Conservation (phyloP, 2,329 filamentous ascomycete genomes). For the Westerdykella ornata region DNA sequence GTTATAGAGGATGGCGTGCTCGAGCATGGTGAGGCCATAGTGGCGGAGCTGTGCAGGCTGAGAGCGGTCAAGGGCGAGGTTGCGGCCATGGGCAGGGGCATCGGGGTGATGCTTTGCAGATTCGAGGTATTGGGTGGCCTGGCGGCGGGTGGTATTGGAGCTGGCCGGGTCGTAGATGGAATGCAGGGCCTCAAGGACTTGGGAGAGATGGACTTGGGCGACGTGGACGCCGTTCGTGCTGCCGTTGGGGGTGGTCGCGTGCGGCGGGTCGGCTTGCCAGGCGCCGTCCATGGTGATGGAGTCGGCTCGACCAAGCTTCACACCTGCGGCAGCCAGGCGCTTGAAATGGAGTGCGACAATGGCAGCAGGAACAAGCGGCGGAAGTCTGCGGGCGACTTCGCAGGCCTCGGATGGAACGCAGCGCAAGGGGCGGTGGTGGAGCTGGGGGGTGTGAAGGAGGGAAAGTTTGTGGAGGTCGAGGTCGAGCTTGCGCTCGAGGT, state of each 20-base stretch:
- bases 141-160: conserved; percentile 69
- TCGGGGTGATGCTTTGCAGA: conserved; percentile 70
- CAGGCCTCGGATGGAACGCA: not conserved
- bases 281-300: conserved; percentile 27
- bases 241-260: conserved; percentile 15
- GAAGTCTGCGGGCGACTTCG: not conserved
- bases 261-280: conserved; percentile 24
- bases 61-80: conserved; percentile 65
- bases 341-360: not conserved
- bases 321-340: not conserved
- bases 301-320: not conserved
- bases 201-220: conserved; percentile 43
- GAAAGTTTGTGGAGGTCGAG: not conserved
- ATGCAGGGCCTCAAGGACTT: conserved; percentile 77
- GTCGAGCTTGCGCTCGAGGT: not conserved
- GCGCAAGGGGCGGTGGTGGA: not conserved
- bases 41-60: conserved; percentile 81
- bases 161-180: conserved; percentile 79
- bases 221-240: conserved; percentile 4
- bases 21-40: conserved; percentile 86
- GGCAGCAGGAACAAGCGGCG: not conserved
- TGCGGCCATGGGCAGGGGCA: conserved; percentile 78
- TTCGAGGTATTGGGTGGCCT: conserved; percentile 82
- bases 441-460: conserved; percentile 1
- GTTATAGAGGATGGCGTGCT: conserved; percentile 79